These are phyloP conservation scores for Trichoderma citrinoviride DNA, from an alignment of 2,329 filamentous ascomycete species.

Conservation along the genomic window DNA sequence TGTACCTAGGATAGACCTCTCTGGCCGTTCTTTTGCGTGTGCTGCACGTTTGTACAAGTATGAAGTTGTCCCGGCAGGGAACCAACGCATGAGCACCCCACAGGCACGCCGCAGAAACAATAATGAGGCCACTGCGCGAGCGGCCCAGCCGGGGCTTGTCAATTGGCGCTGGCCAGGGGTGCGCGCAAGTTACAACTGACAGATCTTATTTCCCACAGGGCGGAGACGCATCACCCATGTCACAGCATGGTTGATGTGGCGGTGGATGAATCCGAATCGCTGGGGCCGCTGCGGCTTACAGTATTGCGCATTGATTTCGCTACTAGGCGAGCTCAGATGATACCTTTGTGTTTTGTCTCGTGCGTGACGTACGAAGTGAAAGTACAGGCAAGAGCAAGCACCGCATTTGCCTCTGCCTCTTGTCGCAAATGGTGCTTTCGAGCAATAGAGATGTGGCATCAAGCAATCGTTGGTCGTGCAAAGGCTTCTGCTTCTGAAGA, in stretches of 20 bases:
- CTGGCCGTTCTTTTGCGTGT: not conserved
- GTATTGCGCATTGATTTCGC: constrained; percentile 13
- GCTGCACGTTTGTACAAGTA: not conserved
- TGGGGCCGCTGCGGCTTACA: constrained; percentile 27
- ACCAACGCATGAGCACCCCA: constrained; percentile 6
- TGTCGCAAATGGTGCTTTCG: not conserved
- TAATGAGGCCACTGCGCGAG: constrained; percentile 21
- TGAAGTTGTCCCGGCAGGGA: not conserved
- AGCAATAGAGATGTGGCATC: not conserved
- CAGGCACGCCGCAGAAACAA: constrained; percentile 16
- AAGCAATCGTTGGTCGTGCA: not conserved
- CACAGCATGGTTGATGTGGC: constrained; percentile 20
- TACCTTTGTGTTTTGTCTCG: not conserved
- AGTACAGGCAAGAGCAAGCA: not conserved
- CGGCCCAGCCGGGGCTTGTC: constrained; percentile 19
- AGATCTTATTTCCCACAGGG: constrained; percentile 30
- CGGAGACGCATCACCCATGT: constrained; percentile 24
- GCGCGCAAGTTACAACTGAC: constrained; percentile 27
- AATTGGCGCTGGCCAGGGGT: constrained; percentile 20
- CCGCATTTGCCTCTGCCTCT: no score
- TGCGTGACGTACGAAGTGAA: not conserved
- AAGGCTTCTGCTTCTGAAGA: constrained; percentile 1
- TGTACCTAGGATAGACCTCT: not conserved
- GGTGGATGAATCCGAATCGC: constrained; percentile 32
- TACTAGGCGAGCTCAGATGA: constrained; percentile 18